These are phyloP conservation scores for Mortierella sp. DNA, from an alignment of 371 early-diverging fungal genomes.

Conservation along the genomic window DNA sequence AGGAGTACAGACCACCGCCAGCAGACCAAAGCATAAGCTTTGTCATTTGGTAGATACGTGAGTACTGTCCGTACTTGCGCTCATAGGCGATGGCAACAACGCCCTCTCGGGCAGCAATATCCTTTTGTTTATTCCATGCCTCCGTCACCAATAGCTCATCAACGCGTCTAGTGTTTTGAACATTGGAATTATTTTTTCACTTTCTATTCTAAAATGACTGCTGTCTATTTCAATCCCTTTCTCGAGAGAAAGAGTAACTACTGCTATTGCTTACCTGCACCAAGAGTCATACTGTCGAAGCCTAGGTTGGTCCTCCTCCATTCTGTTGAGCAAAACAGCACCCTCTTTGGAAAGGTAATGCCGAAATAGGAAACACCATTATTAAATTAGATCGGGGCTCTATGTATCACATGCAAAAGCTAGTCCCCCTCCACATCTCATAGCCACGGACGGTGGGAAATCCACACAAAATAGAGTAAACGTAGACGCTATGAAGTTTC, in stretches of 20 bases:
- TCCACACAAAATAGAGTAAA: no score
- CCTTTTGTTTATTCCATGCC: conserved; percentile 72
- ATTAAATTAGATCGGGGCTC: not conserved
- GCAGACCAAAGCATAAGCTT: conserved; percentile 73
- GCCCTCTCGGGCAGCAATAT: conserved; percentile 71
- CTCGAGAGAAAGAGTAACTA: not conserved
- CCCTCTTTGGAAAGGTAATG: conserved; percentile 24
- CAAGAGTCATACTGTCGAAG: conserved; percentile 77
- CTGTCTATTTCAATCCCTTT: not conserved
- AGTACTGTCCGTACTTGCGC: conserved; percentile 63
- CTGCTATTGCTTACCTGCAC: conserved; percentile 59
- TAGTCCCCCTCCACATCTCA: not conserved
- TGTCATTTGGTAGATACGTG: conserved; percentile 74
- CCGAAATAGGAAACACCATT: not conserved
- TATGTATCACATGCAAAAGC: not conserved
- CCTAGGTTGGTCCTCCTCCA: conserved; percentile 66
- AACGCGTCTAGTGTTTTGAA: conserved; percentile 59
- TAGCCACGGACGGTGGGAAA: no score
- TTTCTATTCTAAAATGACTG: not conserved
- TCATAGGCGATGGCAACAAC: conserved; percentile 75
- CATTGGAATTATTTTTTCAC: not conserved
- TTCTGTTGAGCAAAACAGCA: conserved; percentile 29
- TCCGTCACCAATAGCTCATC: conserved; percentile 69
- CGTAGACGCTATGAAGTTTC: not conserved
- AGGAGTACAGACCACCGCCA: conserved; percentile 66